phyloP scores from a whole-genome alignment of 805 yeast genomes.

The Candida boleticola region DNA sequence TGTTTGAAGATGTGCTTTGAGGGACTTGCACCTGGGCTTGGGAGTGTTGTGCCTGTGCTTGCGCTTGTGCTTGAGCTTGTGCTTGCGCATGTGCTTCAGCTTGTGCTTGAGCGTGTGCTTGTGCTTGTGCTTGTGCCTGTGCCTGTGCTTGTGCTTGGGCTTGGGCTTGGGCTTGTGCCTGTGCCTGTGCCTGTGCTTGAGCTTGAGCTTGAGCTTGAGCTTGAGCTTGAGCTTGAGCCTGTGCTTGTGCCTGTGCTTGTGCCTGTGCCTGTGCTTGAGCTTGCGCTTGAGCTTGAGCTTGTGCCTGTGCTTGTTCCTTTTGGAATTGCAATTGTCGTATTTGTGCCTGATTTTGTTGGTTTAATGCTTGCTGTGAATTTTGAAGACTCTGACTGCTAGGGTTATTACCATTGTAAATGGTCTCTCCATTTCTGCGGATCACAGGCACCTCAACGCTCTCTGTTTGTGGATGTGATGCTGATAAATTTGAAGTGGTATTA shows the following conservation, averaged over 20 bases:
- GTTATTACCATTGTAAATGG: neutral
- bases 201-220: slow-evolving; percentile 9
- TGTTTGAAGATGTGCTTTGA: slow-evolving; percentile 5
- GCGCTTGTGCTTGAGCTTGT: slow-evolving; percentile 8
- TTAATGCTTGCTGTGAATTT: slow-evolving; percentile 11
- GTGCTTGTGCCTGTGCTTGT: slow-evolving; percentile 11
- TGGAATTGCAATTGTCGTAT: slow-evolving; percentile 5
- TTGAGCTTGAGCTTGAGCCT: slow-evolving; percentile 8
- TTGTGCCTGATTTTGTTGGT: slow-evolving; percentile 9
- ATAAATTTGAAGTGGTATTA: slow-evolving; percentile 18
- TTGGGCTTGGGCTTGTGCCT: slow-evolving; percentile 12
- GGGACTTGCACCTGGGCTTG: slow-evolving; percentile 13
- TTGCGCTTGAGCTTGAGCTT: slow-evolving; percentile 11
- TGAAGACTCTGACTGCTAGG: slow-evolving; percentile 4
- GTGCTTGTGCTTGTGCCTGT: slow-evolving; percentile 10
- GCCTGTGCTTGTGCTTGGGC: slow-evolving; percentile 11
- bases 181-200: slow-evolving; percentile 11
- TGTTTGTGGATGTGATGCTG: slow-evolving; percentile 15
- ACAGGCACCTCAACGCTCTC: neutral
- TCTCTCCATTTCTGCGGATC: slow-evolving; percentile 1
- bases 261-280: slow-evolving; percentile 6
- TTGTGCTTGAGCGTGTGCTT: slow-evolving; percentile 10
- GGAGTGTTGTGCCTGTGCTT: slow-evolving; percentile 2
- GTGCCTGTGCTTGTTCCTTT: slow-evolving; percentile 4
- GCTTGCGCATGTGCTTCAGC: slow-evolving; percentile 10